Percentiles rank a stretch among this genome's conserved stretches.
Evolutionary conservation across 2,329 filamentous ascomycete species (phyloP).

Genomic region (Dactylellina haptotyla): DNA sequence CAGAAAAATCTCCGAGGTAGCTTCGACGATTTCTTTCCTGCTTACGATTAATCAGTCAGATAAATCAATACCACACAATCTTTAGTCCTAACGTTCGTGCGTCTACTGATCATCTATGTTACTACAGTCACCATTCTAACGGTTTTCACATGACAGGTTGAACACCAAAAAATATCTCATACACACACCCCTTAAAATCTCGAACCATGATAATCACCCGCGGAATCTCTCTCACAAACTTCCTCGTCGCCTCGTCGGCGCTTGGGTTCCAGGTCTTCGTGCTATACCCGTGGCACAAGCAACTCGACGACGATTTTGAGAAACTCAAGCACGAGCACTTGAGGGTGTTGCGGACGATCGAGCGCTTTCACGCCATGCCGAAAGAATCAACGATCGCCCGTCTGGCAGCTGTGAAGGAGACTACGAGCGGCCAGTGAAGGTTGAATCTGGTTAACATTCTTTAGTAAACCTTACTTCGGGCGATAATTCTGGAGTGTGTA

Average conservation of each 20-base stretch:
- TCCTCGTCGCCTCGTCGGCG: conserved; percentile 72
- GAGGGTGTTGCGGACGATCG: conserved; percentile 32
- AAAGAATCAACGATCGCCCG: no score
- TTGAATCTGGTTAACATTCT: no score
- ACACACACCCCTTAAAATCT: neutral
- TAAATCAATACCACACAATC: no score
- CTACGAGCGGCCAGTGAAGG: no score
- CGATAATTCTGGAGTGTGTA: no score
- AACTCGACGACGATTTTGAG: conserved; percentile 72
- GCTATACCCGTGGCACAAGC: conserved; percentile 76
- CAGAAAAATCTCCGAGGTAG: neutral
- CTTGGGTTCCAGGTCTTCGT: conserved; percentile 75
- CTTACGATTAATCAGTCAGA: no score
- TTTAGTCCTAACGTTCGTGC: neutral
- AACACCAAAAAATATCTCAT: no score
- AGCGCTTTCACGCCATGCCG: conserved; percentile 10
- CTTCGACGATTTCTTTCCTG: neutral
- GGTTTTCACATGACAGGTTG: neutral
- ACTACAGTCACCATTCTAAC: neutral
- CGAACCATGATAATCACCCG: conserved; percentile 42
- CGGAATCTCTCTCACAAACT: conserved; percentile 71
- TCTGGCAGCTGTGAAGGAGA: no score
- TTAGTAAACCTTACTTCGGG: no score
- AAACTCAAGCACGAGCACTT: conserved; percentile 69
- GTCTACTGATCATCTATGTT: neutral